A percentile compares a stretch with the other conserved stretches of the same genome.
Evolutionary conservation across 2,329 filamentous ascomycete genomes (phyloP).

Genomic region (Sphaerostilbella broomeana): DNA sequence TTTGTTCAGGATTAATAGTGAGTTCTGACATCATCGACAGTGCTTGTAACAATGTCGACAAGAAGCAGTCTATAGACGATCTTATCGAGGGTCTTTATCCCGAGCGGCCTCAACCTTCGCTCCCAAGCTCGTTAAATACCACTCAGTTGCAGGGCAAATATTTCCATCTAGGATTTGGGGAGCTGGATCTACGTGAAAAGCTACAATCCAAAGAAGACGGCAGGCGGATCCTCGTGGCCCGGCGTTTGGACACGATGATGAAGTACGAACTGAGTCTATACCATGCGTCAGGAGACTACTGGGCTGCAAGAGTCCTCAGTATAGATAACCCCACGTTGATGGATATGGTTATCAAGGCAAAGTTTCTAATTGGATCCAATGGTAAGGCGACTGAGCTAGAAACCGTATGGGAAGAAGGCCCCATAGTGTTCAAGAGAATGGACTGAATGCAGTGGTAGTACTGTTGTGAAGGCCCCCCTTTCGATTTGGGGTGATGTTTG

Average conservation of each 20-base stretch:
- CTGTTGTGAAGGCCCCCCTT: no score
- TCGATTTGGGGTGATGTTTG: no score
- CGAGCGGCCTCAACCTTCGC: constrained; percentile 25
- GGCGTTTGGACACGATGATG: constrained; percentile 18
- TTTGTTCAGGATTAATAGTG: no score
- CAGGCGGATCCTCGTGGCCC: constrained; percentile 19
- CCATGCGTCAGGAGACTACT: constrained; percentile 24
- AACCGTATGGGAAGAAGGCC: not conserved
- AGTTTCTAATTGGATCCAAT: not conserved
- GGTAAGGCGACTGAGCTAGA: not conserved
- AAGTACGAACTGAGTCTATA: constrained; percentile 17
- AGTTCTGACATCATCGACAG: no score
- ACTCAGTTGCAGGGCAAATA: constrained; percentile 36
- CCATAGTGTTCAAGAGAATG: not conserved
- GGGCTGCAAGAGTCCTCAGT: constrained; percentile 16
- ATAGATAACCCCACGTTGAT: not conserved
- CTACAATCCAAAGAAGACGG: constrained; percentile 8
- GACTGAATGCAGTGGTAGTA: not conserved
- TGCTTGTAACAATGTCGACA: not conserved
- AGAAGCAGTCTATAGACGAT: constrained; percentile 17
- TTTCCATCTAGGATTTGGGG: constrained; percentile 35
- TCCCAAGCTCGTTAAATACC: constrained; percentile 30
- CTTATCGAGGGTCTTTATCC: constrained; percentile 33
- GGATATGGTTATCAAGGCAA: not conserved
- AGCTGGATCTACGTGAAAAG: constrained; percentile 16